These are phyloP conservation scores for Cercospora sp. DNA, from an alignment of 2,329 filamentous ascomycete species.

Conservation along the genomic window DNA sequence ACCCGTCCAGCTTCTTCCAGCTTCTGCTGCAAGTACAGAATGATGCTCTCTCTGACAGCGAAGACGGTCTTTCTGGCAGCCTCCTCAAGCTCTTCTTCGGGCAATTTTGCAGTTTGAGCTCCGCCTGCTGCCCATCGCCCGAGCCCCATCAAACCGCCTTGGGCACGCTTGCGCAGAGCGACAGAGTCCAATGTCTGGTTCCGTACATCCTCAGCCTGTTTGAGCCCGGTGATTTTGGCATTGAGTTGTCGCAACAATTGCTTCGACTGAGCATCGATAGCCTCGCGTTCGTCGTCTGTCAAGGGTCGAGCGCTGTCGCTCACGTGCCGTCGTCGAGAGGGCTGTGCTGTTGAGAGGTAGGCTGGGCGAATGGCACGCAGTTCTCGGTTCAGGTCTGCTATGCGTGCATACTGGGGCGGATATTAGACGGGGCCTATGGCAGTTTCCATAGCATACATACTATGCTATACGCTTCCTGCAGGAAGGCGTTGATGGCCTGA, in stretches of 20 bases:
- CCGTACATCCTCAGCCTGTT: conserved; percentile 78
- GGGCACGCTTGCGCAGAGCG: conserved; percentile 68
- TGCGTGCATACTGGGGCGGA: conserved; percentile 73
- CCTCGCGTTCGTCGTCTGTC: conserved; percentile 78
- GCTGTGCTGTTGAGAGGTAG: conserved; percentile 81
- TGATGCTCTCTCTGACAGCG: conserved; percentile 75
- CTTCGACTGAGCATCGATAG: conserved; percentile 85
- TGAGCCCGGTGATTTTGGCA: conserved; percentile 73
- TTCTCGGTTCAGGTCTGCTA: conserved; percentile 75
- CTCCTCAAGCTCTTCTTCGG: conserved; percentile 73
- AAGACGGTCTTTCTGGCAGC: conserved; percentile 65
- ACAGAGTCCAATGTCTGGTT: conserved; percentile 72
- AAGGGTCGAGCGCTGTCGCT: conserved; percentile 55
- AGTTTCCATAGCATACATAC: conserved; percentile 53
- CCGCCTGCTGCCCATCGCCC: conserved; percentile 67
- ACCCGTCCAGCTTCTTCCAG: conserved; percentile 74
- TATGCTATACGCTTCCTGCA: conserved; percentile 92
- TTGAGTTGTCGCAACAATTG: conserved; percentile 82
- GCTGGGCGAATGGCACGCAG: conserved; percentile 81
- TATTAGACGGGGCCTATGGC: conserved; percentile 33
- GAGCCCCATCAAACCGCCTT: conserved; percentile 62
- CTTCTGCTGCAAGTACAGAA: conserved; percentile 76
- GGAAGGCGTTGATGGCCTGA: conserved; percentile 71
- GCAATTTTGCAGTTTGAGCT: conserved; percentile 54
- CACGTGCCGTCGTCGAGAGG: conserved; percentile 51